phyloP scores from a whole-genome alignment of 176 grass and related monocot genomes.

The Paspalum vaginatum region DNA sequence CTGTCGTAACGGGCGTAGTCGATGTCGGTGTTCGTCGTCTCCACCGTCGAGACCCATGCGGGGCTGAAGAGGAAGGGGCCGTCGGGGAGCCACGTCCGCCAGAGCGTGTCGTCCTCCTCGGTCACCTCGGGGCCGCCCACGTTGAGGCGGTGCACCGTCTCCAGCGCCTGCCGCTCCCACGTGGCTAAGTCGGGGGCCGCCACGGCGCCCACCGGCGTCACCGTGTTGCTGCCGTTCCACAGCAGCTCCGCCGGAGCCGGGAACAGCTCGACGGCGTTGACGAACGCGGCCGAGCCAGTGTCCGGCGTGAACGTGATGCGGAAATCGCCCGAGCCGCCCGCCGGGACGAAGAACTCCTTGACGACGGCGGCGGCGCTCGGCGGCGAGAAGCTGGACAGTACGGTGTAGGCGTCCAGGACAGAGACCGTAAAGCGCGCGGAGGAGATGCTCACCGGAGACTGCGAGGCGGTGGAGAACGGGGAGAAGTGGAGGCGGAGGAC shows the following conservation, averaged over 20 bases:
- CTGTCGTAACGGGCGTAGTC: not conserved
- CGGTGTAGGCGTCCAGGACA: constrained; percentile 25
- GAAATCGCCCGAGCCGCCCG: not conserved
- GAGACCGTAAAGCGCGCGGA: constrained; percentile 51
- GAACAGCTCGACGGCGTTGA: constrained; percentile 64
- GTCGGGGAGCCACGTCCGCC: constrained; percentile 74
- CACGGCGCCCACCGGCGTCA: not conserved
- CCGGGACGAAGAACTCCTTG: constrained; percentile 74
- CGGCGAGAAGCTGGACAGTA: constrained; percentile 52
- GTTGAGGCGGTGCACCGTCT: constrained; percentile 71
- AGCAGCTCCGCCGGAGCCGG: constrained; percentile 48
- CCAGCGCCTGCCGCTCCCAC: constrained; percentile 34
- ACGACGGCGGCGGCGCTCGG: constrained; percentile 25
- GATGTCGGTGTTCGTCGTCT: not conserved
- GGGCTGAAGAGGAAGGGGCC: constrained; percentile 37
- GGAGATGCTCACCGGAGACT: constrained; percentile 13
- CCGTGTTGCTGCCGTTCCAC: not conserved
- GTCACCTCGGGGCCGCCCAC: constrained; percentile 57
- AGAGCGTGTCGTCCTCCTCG: constrained; percentile 47
- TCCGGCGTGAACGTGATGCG: constrained; percentile 40
- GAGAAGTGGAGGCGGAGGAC: constrained; percentile 90
- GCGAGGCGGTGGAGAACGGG: constrained; percentile 38
- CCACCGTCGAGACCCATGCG: not conserved
- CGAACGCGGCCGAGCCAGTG: constrained; percentile 40
- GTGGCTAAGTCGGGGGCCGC: rapidly evolving